Evolutionary conservation across 2,329 filamentous ascomycete genomes (phyloP), one percentile per base, ranked within the genome.

Genomic region (Talaromyces sp.): DNA sequence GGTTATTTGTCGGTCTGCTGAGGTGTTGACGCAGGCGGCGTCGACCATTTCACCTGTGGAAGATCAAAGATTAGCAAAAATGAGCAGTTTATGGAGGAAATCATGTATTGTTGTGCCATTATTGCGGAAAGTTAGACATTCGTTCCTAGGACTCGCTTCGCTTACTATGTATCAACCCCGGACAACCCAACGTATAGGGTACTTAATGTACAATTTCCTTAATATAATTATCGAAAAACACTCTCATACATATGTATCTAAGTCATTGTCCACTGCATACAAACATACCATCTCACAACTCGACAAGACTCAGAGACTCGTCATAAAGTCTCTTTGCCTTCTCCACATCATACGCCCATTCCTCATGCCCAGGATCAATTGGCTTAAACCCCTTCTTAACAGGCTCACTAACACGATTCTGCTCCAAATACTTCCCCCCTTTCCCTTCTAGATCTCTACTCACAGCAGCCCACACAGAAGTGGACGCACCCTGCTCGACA

Each of bases 381-480:
- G 25, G 22, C 11, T 60, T 45, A 1, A 31, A 29, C 27, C 27
- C 49, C n/a, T 43, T 43, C n/a, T 61, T 31, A 1, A 45, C 40
- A n/a, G 58, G 58, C 25, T 29, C 8, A 13, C 64, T 54, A 19
- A 70, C 61, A 15, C 68, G 69, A 56, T 66, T 69, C 56, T 78
- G 64, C 56, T 74, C 69, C 22, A 77, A 64, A 69, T 71, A 76
- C 36, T 67, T 68, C 0, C 73, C 73, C 2, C 74, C 74, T 22
- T 67, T 68, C 0, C 70, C 72, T 58, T 76, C 70, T 10, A 72
- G 54, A 4, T 69, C 71, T 54, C 66, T 71, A 1, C 67, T 67
- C n/a, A 75, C 61, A 8, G 73, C 75, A 5, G 69, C 74, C 65
- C 70, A 70, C 3, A 75, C 69, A 19, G 66, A 71, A 3, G 74